phyloP scores from a whole-genome alignment of 441 rosid genomes.

The Gossypium trilobum region DNA sequence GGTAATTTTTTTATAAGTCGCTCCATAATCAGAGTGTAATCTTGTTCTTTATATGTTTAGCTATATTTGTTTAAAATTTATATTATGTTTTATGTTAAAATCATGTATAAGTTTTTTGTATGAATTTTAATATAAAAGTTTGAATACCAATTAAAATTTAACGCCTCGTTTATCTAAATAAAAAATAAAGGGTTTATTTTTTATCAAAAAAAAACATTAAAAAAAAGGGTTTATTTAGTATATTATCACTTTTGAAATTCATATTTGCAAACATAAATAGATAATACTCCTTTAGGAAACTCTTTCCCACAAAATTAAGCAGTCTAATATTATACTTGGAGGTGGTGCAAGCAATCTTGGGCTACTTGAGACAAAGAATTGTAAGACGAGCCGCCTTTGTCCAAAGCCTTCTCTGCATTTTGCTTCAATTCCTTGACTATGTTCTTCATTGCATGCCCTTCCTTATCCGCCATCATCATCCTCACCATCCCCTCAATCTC shows the following conservation, averaged over 20 bases:
- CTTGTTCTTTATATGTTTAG: no score
- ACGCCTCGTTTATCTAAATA: no score
- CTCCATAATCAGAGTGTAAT: no score
- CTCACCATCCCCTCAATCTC: slow-evolving; percentile 25
- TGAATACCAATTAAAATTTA: no score
- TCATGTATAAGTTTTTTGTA: no score
- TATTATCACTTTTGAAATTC: no score
- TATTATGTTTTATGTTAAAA: no score
- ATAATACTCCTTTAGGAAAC: neutral
- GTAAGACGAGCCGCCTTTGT: slow-evolving; percentile 20
- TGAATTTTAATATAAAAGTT: no score
- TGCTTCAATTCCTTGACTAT: slow-evolving; percentile 12
- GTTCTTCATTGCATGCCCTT: slow-evolving; percentile 13
- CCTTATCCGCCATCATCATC: slow-evolving; percentile 13
- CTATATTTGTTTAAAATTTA: no score
- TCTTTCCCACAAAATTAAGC: neutral
- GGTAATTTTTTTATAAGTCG: no score
- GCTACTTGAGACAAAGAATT: slow-evolving; percentile 19
- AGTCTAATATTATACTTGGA: neutral
- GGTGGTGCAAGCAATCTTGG: slow-evolving; percentile 9
- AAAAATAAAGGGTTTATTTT: neutral
- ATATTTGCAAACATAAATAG: no score
- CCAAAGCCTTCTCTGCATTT: slow-evolving; percentile 14
- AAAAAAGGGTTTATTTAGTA: neutral
- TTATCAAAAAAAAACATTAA: no score